Evolutionary conservation across 768 basidiomycete species (phyloP).

Genomic region (Coprinopsis sp.): DNA sequence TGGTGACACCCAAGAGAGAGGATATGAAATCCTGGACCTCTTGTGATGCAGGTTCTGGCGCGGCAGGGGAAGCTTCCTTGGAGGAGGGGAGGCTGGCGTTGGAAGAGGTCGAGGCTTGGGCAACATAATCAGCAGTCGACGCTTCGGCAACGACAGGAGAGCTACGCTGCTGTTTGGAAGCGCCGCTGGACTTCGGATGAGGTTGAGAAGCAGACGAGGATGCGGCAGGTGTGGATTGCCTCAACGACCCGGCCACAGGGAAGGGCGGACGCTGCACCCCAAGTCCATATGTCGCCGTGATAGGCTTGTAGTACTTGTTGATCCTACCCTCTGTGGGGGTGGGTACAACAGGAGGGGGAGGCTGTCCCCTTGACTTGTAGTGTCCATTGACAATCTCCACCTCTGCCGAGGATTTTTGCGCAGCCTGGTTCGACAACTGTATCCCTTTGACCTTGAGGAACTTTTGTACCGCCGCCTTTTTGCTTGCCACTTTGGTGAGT

Average conservation of each 20-base stretch:
- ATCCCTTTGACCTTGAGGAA: slow-evolving; percentile 26
- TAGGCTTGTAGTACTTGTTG: slow-evolving; percentile 28
- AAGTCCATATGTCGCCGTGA: slow-evolving; percentile 27
- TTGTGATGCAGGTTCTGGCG: no score
- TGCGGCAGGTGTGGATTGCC: slow-evolving; percentile 2
- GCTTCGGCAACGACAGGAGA: no score
- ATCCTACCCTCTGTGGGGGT: slow-evolving; percentile 17
- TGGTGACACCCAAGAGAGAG: no score
- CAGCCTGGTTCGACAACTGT: slow-evolving; percentile 6
- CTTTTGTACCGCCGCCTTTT: slow-evolving; percentile 56
- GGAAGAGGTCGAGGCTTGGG: background rate
- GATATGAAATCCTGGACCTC: no score
- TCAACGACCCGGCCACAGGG: background rate
- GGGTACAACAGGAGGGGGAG: no score
- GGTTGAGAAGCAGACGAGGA: slow-evolving; percentile 6
- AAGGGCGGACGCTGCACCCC: background rate
- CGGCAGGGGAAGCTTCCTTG: no score
- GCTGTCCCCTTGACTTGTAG: no score
- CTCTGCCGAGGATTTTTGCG: no score
- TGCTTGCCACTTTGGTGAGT: slow-evolving; percentile 55
- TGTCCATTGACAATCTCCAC: slow-evolving; percentile 6
- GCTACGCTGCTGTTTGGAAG: background rate
- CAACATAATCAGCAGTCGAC: background rate
- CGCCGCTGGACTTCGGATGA: slow-evolving; percentile 1
- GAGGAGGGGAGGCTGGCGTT: background rate